Base-by-base conservation (phyloP, 495 filamentous ascomycete genomes). In the Penicillium nucicola region DNA sequence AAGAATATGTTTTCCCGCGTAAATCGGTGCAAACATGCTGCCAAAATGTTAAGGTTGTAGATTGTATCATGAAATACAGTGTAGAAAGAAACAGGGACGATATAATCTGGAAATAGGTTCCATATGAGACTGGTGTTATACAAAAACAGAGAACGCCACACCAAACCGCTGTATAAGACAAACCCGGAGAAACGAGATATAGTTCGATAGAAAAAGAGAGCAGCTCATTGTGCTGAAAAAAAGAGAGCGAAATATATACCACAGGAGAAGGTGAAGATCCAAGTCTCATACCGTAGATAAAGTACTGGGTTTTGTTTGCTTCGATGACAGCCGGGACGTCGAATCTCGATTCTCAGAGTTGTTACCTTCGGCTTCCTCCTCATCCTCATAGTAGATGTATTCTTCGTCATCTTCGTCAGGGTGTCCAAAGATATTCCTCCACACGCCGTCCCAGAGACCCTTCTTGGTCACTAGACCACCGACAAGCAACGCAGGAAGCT, bases 381-480 rank as follows among this genome's bases (percentile, higher is more conserved):
- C 60, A 10, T 71, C 71, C 13, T 74, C 70, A 42, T 70, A 63
- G 53, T 74, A 75, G 20, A 68, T 22, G 45, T 65, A 68, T 22
- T 75, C 69, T 4, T 69, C 71, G 2, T 74, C 71, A 5, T 74
- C 70, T 28, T 68, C 65, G 7, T 82, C 78, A 0, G 66, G 61
- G 15, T 67, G 62, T 1, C 87, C 88, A 41, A 81, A 69, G 0
- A 85, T 63, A 30, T 83, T 80, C 46, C 79, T 75, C 88, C 87
- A 95, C 17, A 96, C 79, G 31, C 91, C 79, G 55, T 87, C 81
- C 90, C 90, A 96, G 58, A 97, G 76, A 0, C 92, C 95, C 72
- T 91, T 96, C 81, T 98, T 98, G 64, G 93, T 90, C 39, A 84
- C 82, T 65, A 97, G 87, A 33, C 90, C 95, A 50, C 97, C 72